A percentile compares a stretch with the other conserved stretches of the same genome.
phyloP scores from a whole-genome alignment of 2,329 filamentous ascomycete species.

The Curvularia eragrostidis region DNA sequence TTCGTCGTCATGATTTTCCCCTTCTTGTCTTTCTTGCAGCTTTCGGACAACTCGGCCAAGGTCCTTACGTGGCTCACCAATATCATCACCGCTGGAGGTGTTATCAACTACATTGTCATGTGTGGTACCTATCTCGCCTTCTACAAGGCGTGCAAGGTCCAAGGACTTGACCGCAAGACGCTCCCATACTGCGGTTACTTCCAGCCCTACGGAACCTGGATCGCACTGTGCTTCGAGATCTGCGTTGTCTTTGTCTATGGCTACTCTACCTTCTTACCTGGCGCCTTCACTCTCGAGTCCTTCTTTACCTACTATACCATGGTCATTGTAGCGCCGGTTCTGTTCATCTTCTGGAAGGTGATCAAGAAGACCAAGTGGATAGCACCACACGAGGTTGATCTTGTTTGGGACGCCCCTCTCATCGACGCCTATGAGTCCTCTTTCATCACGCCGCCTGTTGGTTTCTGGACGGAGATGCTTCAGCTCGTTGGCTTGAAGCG shows the following conservation, averaged over 20 bases:
- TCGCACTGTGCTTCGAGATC: conserved; percentile 57
- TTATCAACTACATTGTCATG: conserved; percentile 58
- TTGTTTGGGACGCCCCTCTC: conserved; percentile 52
- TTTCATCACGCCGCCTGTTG: conserved; percentile 52
- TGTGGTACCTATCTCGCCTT: conserved; percentile 65
- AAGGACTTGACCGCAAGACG: conserved; percentile 59
- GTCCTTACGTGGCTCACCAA: conserved; percentile 77
- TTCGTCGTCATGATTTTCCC: conserved; percentile 69
- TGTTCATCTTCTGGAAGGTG: conserved; percentile 69
- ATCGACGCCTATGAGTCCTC: conserved; percentile 50
- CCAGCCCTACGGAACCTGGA: conserved; percentile 61
- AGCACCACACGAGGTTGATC: conserved; percentile 58
- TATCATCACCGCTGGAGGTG: conserved; percentile 73
- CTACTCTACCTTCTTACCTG: conserved; percentile 60
- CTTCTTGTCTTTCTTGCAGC: conserved; percentile 75
- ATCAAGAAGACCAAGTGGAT: conserved; percentile 63
- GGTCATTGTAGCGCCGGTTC: conserved; percentile 57
- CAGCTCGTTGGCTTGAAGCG: conserved; percentile 45
- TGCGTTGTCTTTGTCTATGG: conserved; percentile 61
- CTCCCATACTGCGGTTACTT: conserved; percentile 57
- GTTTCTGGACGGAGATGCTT: conserved; percentile 48
- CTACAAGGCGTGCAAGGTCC: conserved; percentile 57
- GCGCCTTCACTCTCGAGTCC: conserved; percentile 54
- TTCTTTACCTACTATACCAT: conserved; percentile 65
- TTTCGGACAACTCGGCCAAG: conserved; percentile 68